Conservation (phyloP, 768 basidiomycete genomes). For the Boletus sp. region DNA sequence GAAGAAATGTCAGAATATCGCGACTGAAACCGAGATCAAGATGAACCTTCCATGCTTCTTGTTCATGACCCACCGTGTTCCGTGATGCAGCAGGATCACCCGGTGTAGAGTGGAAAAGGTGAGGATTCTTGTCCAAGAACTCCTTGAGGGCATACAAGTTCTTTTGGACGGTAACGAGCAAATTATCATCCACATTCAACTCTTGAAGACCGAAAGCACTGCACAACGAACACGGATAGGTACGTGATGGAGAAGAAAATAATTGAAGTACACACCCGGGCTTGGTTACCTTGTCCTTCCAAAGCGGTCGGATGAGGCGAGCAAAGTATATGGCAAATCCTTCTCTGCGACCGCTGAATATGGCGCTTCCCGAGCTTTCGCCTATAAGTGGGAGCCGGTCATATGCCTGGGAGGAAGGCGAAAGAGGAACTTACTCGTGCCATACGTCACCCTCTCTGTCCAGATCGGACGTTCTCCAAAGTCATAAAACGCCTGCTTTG, state of each 20-base stretch:
- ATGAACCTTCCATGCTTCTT: conserved; percentile 85
- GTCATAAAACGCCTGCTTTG: conserved; percentile 86
- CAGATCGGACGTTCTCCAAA: conserved; percentile 81
- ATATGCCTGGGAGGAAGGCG: not conserved
- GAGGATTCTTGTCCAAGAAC: conserved; percentile 76
- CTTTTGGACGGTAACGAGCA: conserved; percentile 69
- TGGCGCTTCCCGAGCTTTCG: conserved; percentile 67
- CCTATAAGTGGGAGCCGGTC: conserved; percentile 34
- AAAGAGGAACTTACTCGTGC: conserved; percentile 50
- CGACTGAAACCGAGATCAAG: not conserved
- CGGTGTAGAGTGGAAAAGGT: conserved; percentile 80
- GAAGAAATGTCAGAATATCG: conserved; percentile 12
- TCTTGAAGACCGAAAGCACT: conserved; percentile 48
- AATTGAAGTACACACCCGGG: conserved; percentile 43
- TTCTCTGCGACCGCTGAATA: conserved; percentile 86
- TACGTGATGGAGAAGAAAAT: not conserved
- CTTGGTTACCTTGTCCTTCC: conserved; percentile 77
- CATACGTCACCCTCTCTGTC: conserved; percentile 74
- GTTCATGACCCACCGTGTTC: conserved; percentile 55
- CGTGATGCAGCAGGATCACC: conserved; percentile 62
- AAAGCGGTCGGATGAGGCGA: conserved; percentile 79
- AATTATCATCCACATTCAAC: conserved; percentile 59
- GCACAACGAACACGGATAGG: not conserved
- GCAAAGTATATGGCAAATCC: conserved; percentile 86
- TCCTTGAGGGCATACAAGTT: conserved; percentile 76